Evolutionary conservation across 2,329 filamentous ascomycete genomes (phyloP).

Genomic region (Coniella lustricola): DNA sequence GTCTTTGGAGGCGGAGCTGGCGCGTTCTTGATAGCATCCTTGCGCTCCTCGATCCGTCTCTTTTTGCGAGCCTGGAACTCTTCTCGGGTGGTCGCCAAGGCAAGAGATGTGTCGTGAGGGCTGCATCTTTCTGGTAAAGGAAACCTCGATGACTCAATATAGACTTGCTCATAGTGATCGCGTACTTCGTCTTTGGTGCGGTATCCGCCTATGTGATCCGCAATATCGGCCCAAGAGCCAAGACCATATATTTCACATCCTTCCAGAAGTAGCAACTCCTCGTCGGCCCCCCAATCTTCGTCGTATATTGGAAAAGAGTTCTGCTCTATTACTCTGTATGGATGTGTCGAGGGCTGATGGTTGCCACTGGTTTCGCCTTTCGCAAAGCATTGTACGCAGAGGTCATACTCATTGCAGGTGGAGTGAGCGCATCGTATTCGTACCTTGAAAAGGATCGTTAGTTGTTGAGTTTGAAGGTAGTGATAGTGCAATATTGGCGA

Average conservation of each 20-base stretch:
- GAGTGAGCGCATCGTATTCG: constrained; percentile 85
- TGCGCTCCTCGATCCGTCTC: constrained; percentile 82
- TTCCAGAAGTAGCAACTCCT: constrained; percentile 88
- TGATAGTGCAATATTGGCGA: background rate
- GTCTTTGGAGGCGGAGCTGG: constrained; percentile 82
- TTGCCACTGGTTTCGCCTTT: constrained; percentile 72
- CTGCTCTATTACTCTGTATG: constrained; percentile 92
- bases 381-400: constrained; percentile 92
- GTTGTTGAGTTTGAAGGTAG: background rate
- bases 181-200: constrained; percentile 91
- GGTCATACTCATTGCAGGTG: constrained; percentile 86
- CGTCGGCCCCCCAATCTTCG: constrained; percentile 92
- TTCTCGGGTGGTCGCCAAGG: constrained; percentile 76
- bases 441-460: constrained; percentile 49
- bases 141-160: constrained; percentile 75
- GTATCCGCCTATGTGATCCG: constrained; percentile 95
- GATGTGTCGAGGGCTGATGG: constrained; percentile 80
- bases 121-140: constrained; percentile 82
- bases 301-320: constrained; percentile 97
- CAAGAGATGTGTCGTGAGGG: constrained; percentile 70
- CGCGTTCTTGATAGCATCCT: constrained; percentile 78
- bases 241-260: constrained; percentile 94
- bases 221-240: constrained; percentile 95
- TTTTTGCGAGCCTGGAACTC: constrained; percentile 93
- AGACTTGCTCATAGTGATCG: constrained; percentile 86